Conservation (phyloP, 495 filamentous ascomycete species). For the Achaetomiella virescens region DNA sequence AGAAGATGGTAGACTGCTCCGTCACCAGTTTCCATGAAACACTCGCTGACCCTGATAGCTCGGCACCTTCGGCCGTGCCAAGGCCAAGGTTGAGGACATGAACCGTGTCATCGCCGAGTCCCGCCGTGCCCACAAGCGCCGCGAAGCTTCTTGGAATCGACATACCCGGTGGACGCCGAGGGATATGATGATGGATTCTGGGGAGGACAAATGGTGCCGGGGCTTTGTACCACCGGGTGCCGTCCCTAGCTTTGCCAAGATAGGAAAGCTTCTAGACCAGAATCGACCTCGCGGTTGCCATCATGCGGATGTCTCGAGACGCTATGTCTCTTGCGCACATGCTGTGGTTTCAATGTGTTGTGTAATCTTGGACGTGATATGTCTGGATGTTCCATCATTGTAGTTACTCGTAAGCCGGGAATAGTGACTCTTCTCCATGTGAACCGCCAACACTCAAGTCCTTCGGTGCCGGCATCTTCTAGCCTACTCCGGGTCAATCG, state of each 20-base stretch:
- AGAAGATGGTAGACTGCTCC: conserved; percentile 78
- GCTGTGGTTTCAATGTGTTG: not conserved
- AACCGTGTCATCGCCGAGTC: conserved; percentile 96
- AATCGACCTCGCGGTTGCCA: conserved; percentile 16
- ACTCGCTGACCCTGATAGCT: conserved; percentile 40
- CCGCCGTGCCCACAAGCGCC: conserved; percentile 68
- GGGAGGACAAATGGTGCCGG: conserved; percentile 5
- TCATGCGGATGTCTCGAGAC: not conserved
- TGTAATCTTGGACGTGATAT: too few species aligned
- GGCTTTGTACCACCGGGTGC: not conserved
- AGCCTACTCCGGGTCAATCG: too few species aligned
- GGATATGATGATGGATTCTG: conserved; percentile 11
- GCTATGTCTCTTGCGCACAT: not conserved
- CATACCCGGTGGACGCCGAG: conserved; percentile 7
- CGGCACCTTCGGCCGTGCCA: conserved; percentile 95
- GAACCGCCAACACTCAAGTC: too few species aligned
- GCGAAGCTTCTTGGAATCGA: conserved; percentile 7
- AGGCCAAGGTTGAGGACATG: conserved; percentile 99
- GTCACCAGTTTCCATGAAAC: not conserved
- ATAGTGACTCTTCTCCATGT: too few species aligned
- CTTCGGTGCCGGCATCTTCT: too few species aligned
- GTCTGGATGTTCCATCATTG: too few species aligned
- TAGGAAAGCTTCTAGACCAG: conserved; percentile 6
- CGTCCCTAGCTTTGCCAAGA: not conserved
- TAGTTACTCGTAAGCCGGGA: too few species aligned